Evolutionary conservation across 2,329 filamentous ascomycete genomes (phyloP).

Genomic region (Aspergillus sp.): DNA sequence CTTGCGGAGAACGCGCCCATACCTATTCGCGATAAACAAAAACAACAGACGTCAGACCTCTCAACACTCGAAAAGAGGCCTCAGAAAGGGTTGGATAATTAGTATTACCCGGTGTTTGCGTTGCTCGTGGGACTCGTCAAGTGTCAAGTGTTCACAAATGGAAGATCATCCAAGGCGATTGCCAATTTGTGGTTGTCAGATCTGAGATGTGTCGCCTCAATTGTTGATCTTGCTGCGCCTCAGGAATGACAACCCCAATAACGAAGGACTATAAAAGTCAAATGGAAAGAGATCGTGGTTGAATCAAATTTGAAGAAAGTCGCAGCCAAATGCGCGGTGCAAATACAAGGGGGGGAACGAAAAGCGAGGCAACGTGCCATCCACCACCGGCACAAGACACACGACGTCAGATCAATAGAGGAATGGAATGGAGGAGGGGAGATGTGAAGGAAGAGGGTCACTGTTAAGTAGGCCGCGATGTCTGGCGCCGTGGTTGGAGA

Average conservation of each 20-base stretch:
- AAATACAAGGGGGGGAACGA: constrained; percentile 15
- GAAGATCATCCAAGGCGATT: constrained; percentile 21
- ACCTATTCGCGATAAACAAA: constrained; percentile 29
- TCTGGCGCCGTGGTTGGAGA: constrained; percentile 4
- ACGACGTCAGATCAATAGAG: constrained; percentile 18
- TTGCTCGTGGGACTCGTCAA: constrained; percentile 25
- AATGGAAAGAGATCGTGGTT: constrained; percentile 18
- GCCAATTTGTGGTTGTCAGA: constrained; percentile 21
- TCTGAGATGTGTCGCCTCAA: constrained; percentile 17
- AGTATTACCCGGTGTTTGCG: constrained; percentile 11
- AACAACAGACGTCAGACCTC: constrained; percentile 18
- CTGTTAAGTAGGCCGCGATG: constrained; percentile 13
- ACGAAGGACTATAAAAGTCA: constrained; percentile 28
- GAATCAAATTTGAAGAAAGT: constrained; percentile 14
- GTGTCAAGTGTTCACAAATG: constrained; percentile 18
- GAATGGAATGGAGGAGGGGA: constrained; percentile 17
- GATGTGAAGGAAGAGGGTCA: constrained; percentile 13
- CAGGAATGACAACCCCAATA: constrained; percentile 24
- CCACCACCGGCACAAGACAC: constrained; percentile 21
- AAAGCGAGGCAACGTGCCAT: constrained; percentile 20
- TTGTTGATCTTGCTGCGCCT: constrained; percentile 7
- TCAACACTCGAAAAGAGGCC: constrained; percentile 15
- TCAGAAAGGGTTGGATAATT: neutral
- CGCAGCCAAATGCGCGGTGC: constrained; percentile 18
- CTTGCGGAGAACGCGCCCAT: constrained; percentile 27